Percentiles rank a stretch among this genome's conserved stretches.
phyloP scores from a whole-genome alignment of 306 rosid genomes.

The Trifolium subterraneum region DNA sequence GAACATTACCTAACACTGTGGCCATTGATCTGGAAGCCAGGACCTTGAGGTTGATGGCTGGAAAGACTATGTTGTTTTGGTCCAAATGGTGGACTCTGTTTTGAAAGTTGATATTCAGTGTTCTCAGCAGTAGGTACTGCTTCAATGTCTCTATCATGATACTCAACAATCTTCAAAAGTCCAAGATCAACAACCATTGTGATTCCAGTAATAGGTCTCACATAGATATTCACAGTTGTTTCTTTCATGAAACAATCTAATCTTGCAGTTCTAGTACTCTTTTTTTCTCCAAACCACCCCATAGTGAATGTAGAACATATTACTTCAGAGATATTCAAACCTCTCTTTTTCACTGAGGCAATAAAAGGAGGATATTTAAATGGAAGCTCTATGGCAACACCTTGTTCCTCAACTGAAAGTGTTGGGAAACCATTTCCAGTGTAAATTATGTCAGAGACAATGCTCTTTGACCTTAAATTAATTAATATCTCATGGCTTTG shows the following conservation, averaged over 20 bases:
- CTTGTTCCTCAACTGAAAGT: slow-evolving; percentile 26
- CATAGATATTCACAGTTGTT: slow-evolving; percentile 32
- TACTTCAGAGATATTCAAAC: slow-evolving; percentile 48
- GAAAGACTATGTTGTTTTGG: slow-evolving; percentile 39
- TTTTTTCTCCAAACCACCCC: slow-evolving; percentile 48
- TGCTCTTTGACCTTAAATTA: not conserved
- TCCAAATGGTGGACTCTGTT: slow-evolving; percentile 41
- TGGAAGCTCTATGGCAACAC: slow-evolving; percentile 29
- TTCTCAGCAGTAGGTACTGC: slow-evolving; percentile 37
- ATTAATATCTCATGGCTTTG: slow-evolving; percentile 38
- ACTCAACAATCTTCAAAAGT: slow-evolving; percentile 40
- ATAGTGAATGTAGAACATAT: slow-evolving; percentile 39
- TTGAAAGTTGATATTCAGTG: slow-evolving; percentile 38
- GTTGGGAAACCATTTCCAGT: slow-evolving; percentile 42
- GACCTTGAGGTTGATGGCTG: slow-evolving; percentile 45
- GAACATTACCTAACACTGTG: slow-evolving; percentile 21
- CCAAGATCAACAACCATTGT: slow-evolving; percentile 38
- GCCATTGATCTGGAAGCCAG: slow-evolving; percentile 46
- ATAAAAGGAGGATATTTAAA: slow-evolving; percentile 34
- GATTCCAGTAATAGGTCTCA: slow-evolving; percentile 47
- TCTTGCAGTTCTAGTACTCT: slow-evolving; percentile 21
- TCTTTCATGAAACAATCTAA: slow-evolving; percentile 49
- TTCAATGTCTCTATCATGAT: slow-evolving; percentile 18
- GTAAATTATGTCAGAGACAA: slow-evolving; percentile 42
- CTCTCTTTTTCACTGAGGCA: slow-evolving; percentile 44